Conservation (phyloP, 176 grass and related monocot species). For the Elymus sibiricus region DNA sequence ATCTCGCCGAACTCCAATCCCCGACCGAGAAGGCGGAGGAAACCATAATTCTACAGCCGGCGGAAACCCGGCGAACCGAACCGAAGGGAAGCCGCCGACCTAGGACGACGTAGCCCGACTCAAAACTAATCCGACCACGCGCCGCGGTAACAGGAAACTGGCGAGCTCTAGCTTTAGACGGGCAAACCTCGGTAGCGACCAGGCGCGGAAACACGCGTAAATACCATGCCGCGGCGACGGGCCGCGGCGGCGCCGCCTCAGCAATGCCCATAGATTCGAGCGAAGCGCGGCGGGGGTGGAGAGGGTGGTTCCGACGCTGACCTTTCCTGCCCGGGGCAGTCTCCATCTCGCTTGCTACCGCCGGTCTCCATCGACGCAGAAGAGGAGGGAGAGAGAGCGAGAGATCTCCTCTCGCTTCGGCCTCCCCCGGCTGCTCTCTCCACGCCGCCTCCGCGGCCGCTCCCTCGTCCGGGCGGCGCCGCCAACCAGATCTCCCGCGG, state of each 20-base stretch:
- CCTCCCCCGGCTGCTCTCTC: neutral
- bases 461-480: neutral
- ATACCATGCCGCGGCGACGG: neutral
- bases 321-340: constrained; percentile 32
- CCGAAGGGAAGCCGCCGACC: neutral
- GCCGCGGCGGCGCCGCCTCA: neutral
- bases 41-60: neutral
- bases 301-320: neutral
- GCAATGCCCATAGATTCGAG: constrained; percentile 20
- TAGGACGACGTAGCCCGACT: neutral
- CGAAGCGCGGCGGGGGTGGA: neutral
- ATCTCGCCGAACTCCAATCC: neutral
- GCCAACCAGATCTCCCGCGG: constrained; percentile 37
- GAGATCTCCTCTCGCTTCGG: neutral
- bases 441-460: neutral
- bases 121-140: neutral
- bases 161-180: constrained; percentile 1
- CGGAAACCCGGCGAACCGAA: neutral
- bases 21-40: neutral
- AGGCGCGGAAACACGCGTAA: neutral
- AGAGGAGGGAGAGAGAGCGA: neutral
- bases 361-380: constrained; percentile 34
- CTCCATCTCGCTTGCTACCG: constrained; percentile 5
- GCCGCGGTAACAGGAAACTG: neutral
- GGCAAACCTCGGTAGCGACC: neutral